Percentiles rank a stretch among this genome's conserved stretches.
Evolutionary conservation across 2,329 filamentous ascomycete species (phyloP).

Genomic region (Fusarium odoratissimum): DNA sequence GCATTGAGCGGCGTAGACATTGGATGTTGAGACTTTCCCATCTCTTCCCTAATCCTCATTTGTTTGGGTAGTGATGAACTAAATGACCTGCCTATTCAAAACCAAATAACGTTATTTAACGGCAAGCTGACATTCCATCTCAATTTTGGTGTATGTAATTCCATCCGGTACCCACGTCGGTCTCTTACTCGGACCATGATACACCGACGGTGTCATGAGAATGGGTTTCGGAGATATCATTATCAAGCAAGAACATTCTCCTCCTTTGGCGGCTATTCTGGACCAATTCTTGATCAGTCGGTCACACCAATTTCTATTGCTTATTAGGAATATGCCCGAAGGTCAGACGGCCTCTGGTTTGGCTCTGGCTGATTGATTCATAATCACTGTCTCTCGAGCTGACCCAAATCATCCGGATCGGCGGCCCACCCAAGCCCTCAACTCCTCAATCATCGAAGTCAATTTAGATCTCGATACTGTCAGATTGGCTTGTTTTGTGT

Average conservation of each 20-base stretch:
- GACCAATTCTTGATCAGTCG: background rate
- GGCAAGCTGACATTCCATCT: conserved; percentile 30
- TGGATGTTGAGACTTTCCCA: conserved; percentile 1
- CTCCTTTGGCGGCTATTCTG: conserved; percentile 5
- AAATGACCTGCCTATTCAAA: conserved; percentile 31
- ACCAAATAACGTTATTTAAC: conserved; percentile 12
- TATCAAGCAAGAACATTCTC: conserved; percentile 14
- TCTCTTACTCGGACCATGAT: background rate
- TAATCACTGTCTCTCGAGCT: conserved; percentile 17
- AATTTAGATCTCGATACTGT: conserved; percentile 26
- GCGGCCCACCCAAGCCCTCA: conserved; percentile 5
- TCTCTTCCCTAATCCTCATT: conserved; percentile 21
- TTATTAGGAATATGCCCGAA: background rate
- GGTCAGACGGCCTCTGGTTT: conserved; percentile 8
- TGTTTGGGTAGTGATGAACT: conserved; percentile 25
- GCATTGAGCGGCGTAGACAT: conserved; percentile 40
- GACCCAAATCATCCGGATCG: conserved; percentile 12
- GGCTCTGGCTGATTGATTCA: conserved; percentile 16
- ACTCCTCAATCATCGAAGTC: conserved; percentile 3
- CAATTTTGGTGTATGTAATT: conserved; percentile 1
- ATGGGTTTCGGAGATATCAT: background rate
- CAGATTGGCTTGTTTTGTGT: conserved; percentile 13
- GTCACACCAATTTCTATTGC: background rate
- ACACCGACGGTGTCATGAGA: background rate
- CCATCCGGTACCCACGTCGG: background rate